phyloP scores from a whole-genome alignment of 2,329 filamentous ascomycete genomes.

The Alternaria postmessia region DNA sequence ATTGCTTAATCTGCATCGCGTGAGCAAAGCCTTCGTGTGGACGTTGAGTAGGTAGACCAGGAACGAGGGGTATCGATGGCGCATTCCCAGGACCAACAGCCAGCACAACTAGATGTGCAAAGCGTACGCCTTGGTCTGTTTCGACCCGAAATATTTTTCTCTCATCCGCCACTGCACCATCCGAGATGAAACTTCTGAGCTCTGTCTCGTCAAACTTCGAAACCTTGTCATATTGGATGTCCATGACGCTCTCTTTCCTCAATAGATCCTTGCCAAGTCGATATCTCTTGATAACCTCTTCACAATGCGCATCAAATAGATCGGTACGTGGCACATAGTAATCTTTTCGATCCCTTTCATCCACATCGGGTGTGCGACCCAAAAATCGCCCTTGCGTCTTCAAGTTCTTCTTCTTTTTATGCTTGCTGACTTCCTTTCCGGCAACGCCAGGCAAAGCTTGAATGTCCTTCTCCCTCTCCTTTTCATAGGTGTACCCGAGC shows the following conservation, averaged over 20 bases:
- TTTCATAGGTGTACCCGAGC: conserved; percentile 71
- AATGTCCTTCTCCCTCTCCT: conserved; percentile 68
- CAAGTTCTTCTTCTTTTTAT: conserved; percentile 72
- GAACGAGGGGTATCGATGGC: conserved; percentile 56
- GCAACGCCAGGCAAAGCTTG: conserved; percentile 77
- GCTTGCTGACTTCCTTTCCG: conserved; percentile 81
- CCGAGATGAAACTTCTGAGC: conserved; percentile 28
- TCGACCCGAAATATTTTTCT: conserved; percentile 70
- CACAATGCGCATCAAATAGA: conserved; percentile 55
- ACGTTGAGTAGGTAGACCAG: conserved; percentile 47
- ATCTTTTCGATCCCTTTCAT: conserved; percentile 58
- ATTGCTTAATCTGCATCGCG: conserved; percentile 68
- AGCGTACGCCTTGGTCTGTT: conserved; percentile 63
- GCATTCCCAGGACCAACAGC: conserved; percentile 74
- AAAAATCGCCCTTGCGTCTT: conserved; percentile 56
- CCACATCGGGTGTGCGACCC: conserved; percentile 48
- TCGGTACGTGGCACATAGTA: conserved; percentile 54
- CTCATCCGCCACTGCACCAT: conserved; percentile 37
- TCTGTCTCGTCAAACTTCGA: conserved; percentile 40
- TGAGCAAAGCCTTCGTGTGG: conserved; percentile 65
- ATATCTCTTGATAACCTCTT: conserved; percentile 52
- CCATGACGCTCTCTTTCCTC: conserved; percentile 65
- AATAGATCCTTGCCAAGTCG: conserved; percentile 64
- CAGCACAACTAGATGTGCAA: conserved; percentile 71
- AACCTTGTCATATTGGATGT: conserved; percentile 67